A percentile compares a stretch with the other conserved stretches of the same genome.
Evolutionary conservation across 1,139 yeast genomes (phyloP).

Genomic region (Geotrichum klebahnii): DNA sequence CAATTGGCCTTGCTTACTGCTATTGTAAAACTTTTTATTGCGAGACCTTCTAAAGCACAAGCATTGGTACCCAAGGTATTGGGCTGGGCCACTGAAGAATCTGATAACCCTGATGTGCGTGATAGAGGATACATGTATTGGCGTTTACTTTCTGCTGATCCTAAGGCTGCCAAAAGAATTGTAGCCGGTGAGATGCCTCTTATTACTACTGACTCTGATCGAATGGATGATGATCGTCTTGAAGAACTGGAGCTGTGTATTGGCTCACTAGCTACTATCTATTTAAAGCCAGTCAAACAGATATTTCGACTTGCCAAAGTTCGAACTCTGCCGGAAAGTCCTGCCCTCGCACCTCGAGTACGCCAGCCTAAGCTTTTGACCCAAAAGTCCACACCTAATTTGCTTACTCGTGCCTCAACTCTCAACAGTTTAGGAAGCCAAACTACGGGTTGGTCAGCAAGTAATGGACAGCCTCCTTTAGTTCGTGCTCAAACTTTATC

Average conservation of each 20-base stretch:
- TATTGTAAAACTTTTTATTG: constrained; percentile 62
- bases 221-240: constrained; percentile 61
- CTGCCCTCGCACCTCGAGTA: constrained; percentile 51
- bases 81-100: constrained; percentile 70
- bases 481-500: constrained; percentile 19
- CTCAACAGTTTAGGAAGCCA: not conserved
- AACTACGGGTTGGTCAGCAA: not conserved
- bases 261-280: constrained; percentile 79
- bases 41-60: constrained; percentile 55
- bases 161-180: constrained; percentile 47
- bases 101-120: constrained; percentile 75
- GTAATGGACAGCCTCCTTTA: constrained; percentile 6
- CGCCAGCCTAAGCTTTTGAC: constrained; percentile 20
- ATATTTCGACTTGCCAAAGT: constrained; percentile 68
- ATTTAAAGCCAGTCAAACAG: constrained; percentile 73
- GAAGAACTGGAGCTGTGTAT: constrained; percentile 80
- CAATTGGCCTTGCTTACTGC: constrained; percentile 74
- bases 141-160: constrained; percentile 61
- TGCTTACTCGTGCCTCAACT: constrained; percentile 10
- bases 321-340: constrained; percentile 53
- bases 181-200: constrained; percentile 59
- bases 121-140: constrained; percentile 85
- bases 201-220: constrained; percentile 65
- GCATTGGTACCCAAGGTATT: constrained; percentile 55
- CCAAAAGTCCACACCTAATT: constrained; percentile 19